These are phyloP conservation scores for Tetrahymena thermophila DNA, from an alignment of 73 alveolate genomes.

Conservation along the genomic window DNA sequence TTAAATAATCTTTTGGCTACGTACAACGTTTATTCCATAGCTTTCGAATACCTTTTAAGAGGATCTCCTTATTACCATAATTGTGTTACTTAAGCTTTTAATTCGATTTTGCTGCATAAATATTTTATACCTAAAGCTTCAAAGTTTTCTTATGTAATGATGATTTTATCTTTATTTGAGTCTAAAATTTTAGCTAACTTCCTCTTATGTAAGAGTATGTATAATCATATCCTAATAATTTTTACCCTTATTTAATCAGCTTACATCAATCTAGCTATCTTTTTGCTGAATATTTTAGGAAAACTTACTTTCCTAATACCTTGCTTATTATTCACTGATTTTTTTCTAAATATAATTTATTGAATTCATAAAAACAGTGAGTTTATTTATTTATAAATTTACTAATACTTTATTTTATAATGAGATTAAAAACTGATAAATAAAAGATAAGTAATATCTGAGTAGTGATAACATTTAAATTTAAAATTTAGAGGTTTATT, in stretches of 20 bases:
- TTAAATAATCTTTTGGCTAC: conserved; percentile 42
- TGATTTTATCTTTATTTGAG: conserved; percentile 15
- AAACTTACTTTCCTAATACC: background rate
- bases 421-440: no score
- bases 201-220: background rate
- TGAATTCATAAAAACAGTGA: background rate
- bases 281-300: background rate
- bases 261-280: background rate
- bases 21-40: conserved; percentile 28
- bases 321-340: background rate
- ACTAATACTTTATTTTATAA: no score
- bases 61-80: conserved; percentile 17
- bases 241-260: background rate
- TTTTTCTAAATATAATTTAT: background rate
- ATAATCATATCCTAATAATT: background rate
- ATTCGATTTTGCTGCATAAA: background rate
- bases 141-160: conserved; percentile 20
- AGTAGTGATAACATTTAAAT: no score
- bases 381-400: background rate
- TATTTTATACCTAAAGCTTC: conserved; percentile 27
- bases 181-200: background rate
- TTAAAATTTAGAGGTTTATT: no score
- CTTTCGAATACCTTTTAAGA: conserved; percentile 8
- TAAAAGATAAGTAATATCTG: no score
- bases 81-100: background rate